These are phyloP conservation scores for Thermochaetoides thermophila DNA, from an alignment of 495 filamentous ascomycete genomes.

Conservation along the genomic window DNA sequence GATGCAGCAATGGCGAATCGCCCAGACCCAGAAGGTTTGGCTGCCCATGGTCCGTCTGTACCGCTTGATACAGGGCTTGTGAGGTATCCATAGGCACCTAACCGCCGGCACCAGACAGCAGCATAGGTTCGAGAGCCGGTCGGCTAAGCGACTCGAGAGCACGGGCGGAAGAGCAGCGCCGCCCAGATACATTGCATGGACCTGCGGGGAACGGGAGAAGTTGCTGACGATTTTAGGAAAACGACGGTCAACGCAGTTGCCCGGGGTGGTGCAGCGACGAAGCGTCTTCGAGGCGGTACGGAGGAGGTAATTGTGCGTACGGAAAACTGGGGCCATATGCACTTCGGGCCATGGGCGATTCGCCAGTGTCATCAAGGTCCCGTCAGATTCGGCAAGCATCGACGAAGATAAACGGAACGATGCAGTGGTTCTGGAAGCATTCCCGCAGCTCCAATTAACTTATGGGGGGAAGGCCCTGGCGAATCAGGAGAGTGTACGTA, in stretches of 20 bases:
- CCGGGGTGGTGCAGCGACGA: not conserved
- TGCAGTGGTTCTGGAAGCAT: constrained; percentile 7
- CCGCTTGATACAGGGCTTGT: constrained; percentile 14
- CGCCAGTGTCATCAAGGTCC: too few relatives aligned
- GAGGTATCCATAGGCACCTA: too few relatives aligned
- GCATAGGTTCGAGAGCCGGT: too few relatives aligned
- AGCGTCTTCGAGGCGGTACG: not conserved
- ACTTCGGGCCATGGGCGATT: constrained; percentile 15
- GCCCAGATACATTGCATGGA: constrained; percentile 25
- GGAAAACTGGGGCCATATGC: constrained; percentile 9
- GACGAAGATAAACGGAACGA: constrained; percentile 2
- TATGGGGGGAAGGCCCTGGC: constrained; percentile 5
- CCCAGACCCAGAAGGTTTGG: too few relatives aligned
- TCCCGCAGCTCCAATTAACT: constrained; percentile 4
- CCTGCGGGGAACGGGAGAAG: constrained; percentile 11
- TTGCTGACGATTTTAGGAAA: not conserved
- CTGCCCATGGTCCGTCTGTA: too few relatives aligned
- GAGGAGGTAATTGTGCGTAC: too few relatives aligned
- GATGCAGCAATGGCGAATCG: constrained; percentile 30
- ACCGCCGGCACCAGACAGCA: too few relatives aligned
- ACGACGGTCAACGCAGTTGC: constrained; percentile 2
- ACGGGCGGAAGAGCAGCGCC: constrained; percentile 21
- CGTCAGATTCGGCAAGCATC: constrained; percentile 9
- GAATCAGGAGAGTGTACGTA: constrained; percentile 19
- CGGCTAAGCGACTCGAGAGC: too few relatives aligned